Conservation (phyloP, 805 yeast species). For the Yarrowia phangngaensis region DNA sequence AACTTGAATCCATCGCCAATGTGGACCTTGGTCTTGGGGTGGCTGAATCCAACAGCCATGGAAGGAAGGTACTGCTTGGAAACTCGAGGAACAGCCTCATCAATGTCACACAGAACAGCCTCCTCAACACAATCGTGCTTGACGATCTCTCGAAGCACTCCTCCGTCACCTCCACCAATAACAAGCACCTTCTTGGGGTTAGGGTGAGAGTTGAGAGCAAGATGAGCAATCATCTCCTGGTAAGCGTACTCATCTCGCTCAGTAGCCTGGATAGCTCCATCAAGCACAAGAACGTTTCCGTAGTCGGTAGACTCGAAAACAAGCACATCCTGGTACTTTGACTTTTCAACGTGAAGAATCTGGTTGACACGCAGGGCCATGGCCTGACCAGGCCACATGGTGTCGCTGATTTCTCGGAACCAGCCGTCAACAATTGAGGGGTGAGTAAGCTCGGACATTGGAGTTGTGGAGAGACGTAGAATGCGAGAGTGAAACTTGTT, state of each 20-base stretch:
- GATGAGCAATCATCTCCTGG: conserved; percentile 97
- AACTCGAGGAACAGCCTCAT: conserved; percentile 83
- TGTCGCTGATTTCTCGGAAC: conserved; percentile 74
- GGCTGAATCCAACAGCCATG: conserved; percentile 76
- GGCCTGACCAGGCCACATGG: conserved; percentile 83
- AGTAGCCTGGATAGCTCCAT: conserved; percentile 92
- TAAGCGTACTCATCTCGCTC: conserved; percentile 92
- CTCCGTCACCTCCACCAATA: conserved; percentile 99
- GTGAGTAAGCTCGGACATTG: conserved; percentile 34
- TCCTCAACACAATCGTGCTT: conserved; percentile 83
- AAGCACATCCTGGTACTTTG: conserved; percentile 77
- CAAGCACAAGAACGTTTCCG: conserved; percentile 93
- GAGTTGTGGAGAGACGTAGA: no score
- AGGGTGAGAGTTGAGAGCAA: conserved; percentile 89
- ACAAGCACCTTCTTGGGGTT: conserved; percentile 91
- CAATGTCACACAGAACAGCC: conserved; percentile 91
- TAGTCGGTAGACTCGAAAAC: conserved; percentile 90
- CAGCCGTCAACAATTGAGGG: conserved; percentile 56
- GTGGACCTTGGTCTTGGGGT: conserved; percentile 86
- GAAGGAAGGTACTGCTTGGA: conserved; percentile 85
- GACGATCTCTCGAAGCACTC: conserved; percentile 90
- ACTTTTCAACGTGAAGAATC: conserved; percentile 61
- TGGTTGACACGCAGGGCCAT: conserved; percentile 60
- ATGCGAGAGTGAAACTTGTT: no score
- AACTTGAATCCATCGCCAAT: conserved; percentile 98